Conservation (phyloP, 805 yeast genomes). For the Candida glaebosa region DNA sequence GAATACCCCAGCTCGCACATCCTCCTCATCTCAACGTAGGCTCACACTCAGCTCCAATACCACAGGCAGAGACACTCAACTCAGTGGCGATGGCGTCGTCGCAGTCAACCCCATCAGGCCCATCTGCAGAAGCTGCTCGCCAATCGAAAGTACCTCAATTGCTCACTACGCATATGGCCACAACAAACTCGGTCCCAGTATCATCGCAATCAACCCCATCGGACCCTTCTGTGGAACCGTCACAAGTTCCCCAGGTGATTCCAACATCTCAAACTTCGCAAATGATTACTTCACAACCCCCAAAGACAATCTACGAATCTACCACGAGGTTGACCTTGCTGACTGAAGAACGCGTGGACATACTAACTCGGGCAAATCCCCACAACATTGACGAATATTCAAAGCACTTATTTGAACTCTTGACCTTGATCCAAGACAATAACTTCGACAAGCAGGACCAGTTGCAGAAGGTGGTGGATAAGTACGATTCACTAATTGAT, state of each 20-base stretch:
- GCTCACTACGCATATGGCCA: no score
- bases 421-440: slow-evolving; percentile 22
- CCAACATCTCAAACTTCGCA: slow-evolving; percentile 3
- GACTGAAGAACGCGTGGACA: slow-evolving; percentile 22
- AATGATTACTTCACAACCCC: slow-evolving; percentile 6
- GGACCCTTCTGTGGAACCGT: slow-evolving; percentile 6
- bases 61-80: background rate
- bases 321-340: slow-evolving; percentile 6
- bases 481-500: slow-evolving; percentile 22
- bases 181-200: no score
- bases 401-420: slow-evolving; percentile 33
- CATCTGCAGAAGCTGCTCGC: slow-evolving; percentile 2
- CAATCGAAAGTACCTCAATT: no score
- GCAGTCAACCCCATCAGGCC: slow-evolving; percentile 6
- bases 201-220: slow-evolving; percentile 9
- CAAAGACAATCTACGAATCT: slow-evolving; percentile 3
- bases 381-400: slow-evolving; percentile 31
- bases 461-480: slow-evolving; percentile 17
- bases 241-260: slow-evolving; percentile 3
- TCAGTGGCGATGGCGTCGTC: background rate
- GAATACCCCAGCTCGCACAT: background rate
- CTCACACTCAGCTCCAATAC: slow-evolving; percentile 4
- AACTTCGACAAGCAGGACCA: slow-evolving; percentile 13
- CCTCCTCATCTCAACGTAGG: background rate
- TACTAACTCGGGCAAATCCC: slow-evolving; percentile 27